A percentile compares a stretch with the other conserved stretches of the same genome.
Conservation (phyloP, 2,329 filamentous ascomycete species). For the Cytospora mali region DNA sequence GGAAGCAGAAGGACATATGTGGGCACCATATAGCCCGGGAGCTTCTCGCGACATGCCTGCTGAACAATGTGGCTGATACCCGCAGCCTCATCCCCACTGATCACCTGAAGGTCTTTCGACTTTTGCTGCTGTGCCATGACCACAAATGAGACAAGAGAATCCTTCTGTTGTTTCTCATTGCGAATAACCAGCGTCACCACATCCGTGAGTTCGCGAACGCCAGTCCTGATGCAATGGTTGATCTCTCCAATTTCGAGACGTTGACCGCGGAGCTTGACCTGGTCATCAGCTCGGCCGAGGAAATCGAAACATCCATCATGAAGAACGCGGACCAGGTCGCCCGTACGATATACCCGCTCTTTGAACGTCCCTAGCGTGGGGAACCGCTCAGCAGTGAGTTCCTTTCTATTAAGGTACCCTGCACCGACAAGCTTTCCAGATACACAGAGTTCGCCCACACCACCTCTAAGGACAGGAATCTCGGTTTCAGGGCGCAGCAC, state of each 20-base stretch:
- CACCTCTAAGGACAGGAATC: slow-evolving; percentile 73
- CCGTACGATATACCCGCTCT: slow-evolving; percentile 80
- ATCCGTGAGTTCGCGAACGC: slow-evolving; percentile 62
- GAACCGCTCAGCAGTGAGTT: slow-evolving; percentile 79
- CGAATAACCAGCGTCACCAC: slow-evolving; percentile 73
- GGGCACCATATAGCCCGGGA: slow-evolving; percentile 89
- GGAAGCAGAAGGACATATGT: slow-evolving; percentile 76
- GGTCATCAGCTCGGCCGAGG: slow-evolving; percentile 83
- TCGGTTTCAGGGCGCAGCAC: slow-evolving; percentile 73
- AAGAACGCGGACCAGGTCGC: slow-evolving; percentile 81
- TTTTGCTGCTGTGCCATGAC: slow-evolving; percentile 34
- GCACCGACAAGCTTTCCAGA: slow-evolving; percentile 86
- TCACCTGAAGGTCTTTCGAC: slow-evolving; percentile 31
- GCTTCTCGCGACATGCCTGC: slow-evolving; percentile 65
- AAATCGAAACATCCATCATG: slow-evolving; percentile 85
- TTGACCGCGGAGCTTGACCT: slow-evolving; percentile 89
- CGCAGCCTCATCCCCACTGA: slow-evolving; percentile 39
- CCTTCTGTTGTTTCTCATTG: slow-evolving; percentile 75
- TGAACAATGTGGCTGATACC: slow-evolving; percentile 51
- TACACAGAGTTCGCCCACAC: slow-evolving; percentile 84
- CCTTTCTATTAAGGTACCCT: slow-evolving; percentile 79
- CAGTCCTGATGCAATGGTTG: slow-evolving; percentile 75
- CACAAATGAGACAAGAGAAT: slow-evolving; percentile 81
- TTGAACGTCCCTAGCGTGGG: slow-evolving; percentile 60
- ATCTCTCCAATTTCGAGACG: slow-evolving; percentile 90